Evolutionary conservation across 495 filamentous ascomycete genomes (phyloP).

Genomic region (Xylaria acuta): DNA sequence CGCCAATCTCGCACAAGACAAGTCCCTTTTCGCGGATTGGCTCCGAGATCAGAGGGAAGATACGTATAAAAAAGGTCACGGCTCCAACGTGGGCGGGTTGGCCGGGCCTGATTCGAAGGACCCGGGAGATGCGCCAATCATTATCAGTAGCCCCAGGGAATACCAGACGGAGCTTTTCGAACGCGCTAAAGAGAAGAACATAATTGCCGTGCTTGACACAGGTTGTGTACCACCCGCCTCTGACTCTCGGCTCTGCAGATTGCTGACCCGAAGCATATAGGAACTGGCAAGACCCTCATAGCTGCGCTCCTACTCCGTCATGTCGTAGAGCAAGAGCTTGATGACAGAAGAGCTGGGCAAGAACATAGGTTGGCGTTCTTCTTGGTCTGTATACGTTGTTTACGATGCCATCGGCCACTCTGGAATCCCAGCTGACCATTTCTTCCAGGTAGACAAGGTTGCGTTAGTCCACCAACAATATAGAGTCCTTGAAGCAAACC

Average conservation of each 20-base stretch:
- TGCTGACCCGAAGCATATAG: slow-evolving; percentile 48
- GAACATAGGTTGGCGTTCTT: slow-evolving; percentile 79
- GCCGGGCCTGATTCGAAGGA: slow-evolving; percentile 37
- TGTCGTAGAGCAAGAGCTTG: slow-evolving; percentile 78
- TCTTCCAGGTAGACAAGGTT: slow-evolving; percentile 76
- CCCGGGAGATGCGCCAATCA: slow-evolving; percentile 53
- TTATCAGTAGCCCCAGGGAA: slow-evolving; percentile 78
- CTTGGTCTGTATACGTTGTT: slow-evolving; percentile 57
- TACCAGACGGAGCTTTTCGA: slow-evolving; percentile 96
- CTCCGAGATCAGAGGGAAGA: slow-evolving; percentile 36
- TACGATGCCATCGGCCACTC: background rate
- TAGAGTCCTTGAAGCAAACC: slow-evolving; percentile 80
- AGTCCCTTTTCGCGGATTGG: slow-evolving; percentile 59
- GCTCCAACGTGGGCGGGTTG: slow-evolving; percentile 19
- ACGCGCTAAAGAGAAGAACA: slow-evolving; percentile 83
- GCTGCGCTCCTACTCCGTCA: slow-evolving; percentile 85
- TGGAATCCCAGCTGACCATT: background rate
- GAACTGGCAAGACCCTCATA: slow-evolving; percentile 96
- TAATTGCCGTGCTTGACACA: slow-evolving; percentile 94
- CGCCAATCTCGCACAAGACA: slow-evolving; percentile 40
- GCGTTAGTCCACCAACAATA: slow-evolving; percentile 91
- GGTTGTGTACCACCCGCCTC: slow-evolving; percentile 50
- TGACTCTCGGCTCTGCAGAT: background rate
- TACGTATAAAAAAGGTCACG: slow-evolving; percentile 36
- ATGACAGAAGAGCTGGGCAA: slow-evolving; percentile 66